Base-by-base conservation (phyloP, 2,329 filamentous ascomycete species). In the Karstenula rhodostoma region DNA sequence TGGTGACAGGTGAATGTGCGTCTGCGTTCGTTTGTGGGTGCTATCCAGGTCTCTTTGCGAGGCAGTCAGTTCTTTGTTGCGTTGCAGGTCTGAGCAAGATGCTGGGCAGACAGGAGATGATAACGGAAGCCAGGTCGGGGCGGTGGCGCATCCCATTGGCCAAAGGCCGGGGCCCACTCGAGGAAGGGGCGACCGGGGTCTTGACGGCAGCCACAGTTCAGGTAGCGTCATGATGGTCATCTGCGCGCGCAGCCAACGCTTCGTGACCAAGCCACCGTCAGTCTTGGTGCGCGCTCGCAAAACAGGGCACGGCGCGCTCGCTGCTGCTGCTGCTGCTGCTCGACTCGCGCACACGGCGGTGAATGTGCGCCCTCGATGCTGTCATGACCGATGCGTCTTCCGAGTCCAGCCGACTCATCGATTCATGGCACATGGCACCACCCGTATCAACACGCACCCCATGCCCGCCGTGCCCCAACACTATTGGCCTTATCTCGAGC, bases 401-500 rank as follows among this genome's bases (percentile, higher is more conserved):
- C 71, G 70, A 67, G 62, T 60, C 62, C 69, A 69, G 66, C 73
- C 73, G 73, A 72, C 57, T 64, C 67, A 58, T 32, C 12, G 29
- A 32, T 61, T 35, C 63, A 58, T 60, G 59, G 68, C 69, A 66
- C 29, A 4, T 29, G 27, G 27, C 27, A 29, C 4, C 27, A 4
- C 61, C 67, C 62, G 54, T 67, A 62, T 58, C 67, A 64, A 71
- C 74, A 73, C 72, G 66, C 67, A 55, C 66, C 57, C 56, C 59
- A 67, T 55, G 35, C 57, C 67, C 66, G 57, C 56, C 59, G 66
- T 55, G 35, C 57, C 67, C 55, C 65, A 69, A 61, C 63, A 65
- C 66, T 42, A 74, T 74, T 74, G 74, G 74, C 63, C 68, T 74
- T 73, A 70, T 74, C 71, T 74, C 69, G 60, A 42, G 61, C 66